Evolutionary conservation across 208 protist species (phyloP).

Genomic region (Vickermania spadyakhi): DNA sequence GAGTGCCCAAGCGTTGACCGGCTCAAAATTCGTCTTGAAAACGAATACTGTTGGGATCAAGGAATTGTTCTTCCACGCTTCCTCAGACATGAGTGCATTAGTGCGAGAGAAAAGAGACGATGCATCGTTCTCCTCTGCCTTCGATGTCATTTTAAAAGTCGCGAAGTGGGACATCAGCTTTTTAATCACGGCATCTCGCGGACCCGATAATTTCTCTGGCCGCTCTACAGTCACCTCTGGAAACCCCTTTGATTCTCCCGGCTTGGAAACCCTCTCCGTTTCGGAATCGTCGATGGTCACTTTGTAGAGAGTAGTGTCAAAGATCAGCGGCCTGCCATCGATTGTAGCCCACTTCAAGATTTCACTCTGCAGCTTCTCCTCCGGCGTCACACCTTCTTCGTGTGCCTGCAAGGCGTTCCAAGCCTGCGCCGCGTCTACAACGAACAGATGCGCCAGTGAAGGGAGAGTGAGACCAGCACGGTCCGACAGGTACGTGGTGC

Average conservation of each 20-base stretch:
- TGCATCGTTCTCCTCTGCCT: neutral
- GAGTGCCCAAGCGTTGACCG: constrained; percentile 1
- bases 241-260: neutral
- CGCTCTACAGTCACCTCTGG: neutral
- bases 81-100: neutral
- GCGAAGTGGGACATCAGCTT: neutral
- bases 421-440: constrained; percentile 13
- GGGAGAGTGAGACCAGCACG: constrained; percentile 17
- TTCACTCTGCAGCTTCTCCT: neutral
- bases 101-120: neutral
- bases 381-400: neutral
- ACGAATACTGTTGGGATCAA: constrained; percentile 23
- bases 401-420: constrained; percentile 2
- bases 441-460: constrained; percentile 24
- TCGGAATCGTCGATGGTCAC: neutral
- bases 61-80: constrained; percentile 2
- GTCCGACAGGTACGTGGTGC: constrained; percentile 19
- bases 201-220: neutral
- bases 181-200: neutral
- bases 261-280: neutral
- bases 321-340: neutral
- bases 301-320: neutral
- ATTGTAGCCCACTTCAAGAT: constrained; percentile 2
- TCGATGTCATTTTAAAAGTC: neutral
- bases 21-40: constrained; percentile 18